These are phyloP conservation scores for Fonsecaea pedrosoi DNA, from an alignment of 2,329 filamentous ascomycete species.

Conservation along the genomic window DNA sequence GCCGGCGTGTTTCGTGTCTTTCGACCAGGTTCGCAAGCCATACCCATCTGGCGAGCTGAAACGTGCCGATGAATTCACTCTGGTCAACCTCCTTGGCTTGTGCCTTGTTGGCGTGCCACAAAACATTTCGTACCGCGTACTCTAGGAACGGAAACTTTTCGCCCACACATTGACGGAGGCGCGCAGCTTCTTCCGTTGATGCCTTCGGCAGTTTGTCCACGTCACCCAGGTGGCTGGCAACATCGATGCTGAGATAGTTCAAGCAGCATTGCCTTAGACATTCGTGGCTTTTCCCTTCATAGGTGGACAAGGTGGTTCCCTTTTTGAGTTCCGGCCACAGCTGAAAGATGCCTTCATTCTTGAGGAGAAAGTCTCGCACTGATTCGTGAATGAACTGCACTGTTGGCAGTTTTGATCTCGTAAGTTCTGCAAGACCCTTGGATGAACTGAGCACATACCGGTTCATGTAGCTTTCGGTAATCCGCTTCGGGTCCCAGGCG, in stretches of 20 bases:
- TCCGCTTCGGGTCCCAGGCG: constrained; percentile 39
- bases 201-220: constrained; percentile 31
- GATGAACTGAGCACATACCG: constrained; percentile 53
- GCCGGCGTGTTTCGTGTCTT: constrained; percentile 42
- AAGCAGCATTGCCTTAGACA: constrained; percentile 54
- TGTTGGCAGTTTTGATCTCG: constrained; percentile 36
- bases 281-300: constrained; percentile 49
- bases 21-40: constrained; percentile 45
- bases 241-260: constrained; percentile 47
- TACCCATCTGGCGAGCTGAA: constrained; percentile 44
- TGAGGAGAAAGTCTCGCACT: constrained; percentile 51
- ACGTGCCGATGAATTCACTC: constrained; percentile 40
- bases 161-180: constrained; percentile 34
- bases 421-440: constrained; percentile 54
- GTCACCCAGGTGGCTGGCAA: constrained; percentile 19
- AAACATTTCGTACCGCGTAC: constrained; percentile 42
- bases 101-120: constrained; percentile 43
- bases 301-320: constrained; percentile 38
- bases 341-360: constrained; percentile 45
- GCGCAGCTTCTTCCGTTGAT: constrained; percentile 29
- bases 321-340: constrained; percentile 46
- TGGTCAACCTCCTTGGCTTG: constrained; percentile 34
- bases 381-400: constrained; percentile 58
- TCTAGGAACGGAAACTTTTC: constrained; percentile 53
- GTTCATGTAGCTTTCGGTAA: constrained; percentile 39